Percentiles rank a stretch among this genome's conserved stretches.
Conservation (phyloP, 75 land plant genomes). For the Sequoia sempervirens region DNA sequence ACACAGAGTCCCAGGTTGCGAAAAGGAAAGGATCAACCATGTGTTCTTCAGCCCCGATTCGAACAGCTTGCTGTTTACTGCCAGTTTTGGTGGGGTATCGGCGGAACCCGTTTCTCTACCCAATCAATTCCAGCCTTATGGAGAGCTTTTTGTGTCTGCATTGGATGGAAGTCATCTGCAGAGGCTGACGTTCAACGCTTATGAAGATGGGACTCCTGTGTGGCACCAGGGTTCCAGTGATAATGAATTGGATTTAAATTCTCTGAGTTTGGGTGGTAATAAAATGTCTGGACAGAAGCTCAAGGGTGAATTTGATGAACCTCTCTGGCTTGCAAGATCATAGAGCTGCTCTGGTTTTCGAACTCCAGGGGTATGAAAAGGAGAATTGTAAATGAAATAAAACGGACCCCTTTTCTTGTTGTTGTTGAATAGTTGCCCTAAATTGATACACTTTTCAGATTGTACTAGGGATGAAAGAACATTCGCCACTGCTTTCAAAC, state of each 20-base stretch:
- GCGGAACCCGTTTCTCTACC: constrained; percentile 80
- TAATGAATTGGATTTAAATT: background rate
- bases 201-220: constrained; percentile 67
- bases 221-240: constrained; percentile 20
- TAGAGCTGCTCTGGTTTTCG: background rate
- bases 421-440: background rate
- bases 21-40: constrained; percentile 73
- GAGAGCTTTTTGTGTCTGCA: constrained; percentile 56
- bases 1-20: constrained; percentile 36
- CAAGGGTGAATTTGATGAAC: constrained; percentile 8
- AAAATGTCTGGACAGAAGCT: background rate
- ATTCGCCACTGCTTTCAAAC: background rate
- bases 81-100: constrained; percentile 57
- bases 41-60: constrained; percentile 69
- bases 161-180: constrained; percentile 59
- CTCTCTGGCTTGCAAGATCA: background rate
- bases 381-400: no score
- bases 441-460: no score
- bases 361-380: background rate
- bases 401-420: background rate
- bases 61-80: constrained; percentile 60
- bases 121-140: constrained; percentile 88
- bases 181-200: constrained; percentile 60
- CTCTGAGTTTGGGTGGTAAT: background rate
- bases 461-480: background rate